Conservation (phyloP, 768 basidiomycete species). For the Phylloporus arenicola region DNA sequence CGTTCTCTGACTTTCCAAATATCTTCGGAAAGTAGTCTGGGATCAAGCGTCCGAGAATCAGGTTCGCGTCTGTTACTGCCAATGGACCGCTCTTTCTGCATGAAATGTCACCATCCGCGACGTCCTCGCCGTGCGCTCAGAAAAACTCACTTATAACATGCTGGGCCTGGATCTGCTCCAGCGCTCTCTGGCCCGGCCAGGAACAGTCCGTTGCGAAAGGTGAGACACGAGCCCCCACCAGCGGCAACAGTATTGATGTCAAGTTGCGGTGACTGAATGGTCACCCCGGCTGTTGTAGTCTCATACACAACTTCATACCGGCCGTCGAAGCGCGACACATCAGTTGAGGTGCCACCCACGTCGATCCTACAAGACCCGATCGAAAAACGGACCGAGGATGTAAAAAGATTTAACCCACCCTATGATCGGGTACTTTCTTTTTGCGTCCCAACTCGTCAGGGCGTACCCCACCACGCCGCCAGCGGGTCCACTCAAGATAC, state of each 20-base stretch:
- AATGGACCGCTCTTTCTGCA: conserved; percentile 83
- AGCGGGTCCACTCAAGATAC: conserved; percentile 88
- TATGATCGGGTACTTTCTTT: conserved; percentile 69
- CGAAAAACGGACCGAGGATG: neutral
- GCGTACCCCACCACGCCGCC: conserved; percentile 97
- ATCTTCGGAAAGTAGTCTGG: conserved; percentile 94
- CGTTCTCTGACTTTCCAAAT: conserved; percentile 84
- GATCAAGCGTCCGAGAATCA: conserved; percentile 81
- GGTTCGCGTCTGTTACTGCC: conserved; percentile 90
- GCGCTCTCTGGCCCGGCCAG: conserved; percentile 89
- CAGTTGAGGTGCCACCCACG: conserved; percentile 94
- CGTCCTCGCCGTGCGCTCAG: neutral
- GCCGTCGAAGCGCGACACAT: conserved; percentile 90
- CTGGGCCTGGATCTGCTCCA: conserved; percentile 90
- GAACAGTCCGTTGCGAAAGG: conserved; percentile 88
- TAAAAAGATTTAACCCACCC: conserved; percentile 46
- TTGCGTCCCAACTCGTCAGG: conserved; percentile 77
- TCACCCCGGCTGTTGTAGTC: conserved; percentile 91
- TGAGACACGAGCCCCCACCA: conserved; percentile 87
- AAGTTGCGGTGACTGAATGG: conserved; percentile 87
- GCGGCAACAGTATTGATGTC: conserved; percentile 97
- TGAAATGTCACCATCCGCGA: neutral
- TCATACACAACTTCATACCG: conserved; percentile 91
- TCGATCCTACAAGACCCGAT: conserved; percentile 51
- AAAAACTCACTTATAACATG: conserved; percentile 68